A percentile compares a stretch with the other conserved stretches of the same genome.
phyloP scores from a whole-genome alignment of 768 basidiomycete genomes.

The Hygrocybe coccinea region DNA sequence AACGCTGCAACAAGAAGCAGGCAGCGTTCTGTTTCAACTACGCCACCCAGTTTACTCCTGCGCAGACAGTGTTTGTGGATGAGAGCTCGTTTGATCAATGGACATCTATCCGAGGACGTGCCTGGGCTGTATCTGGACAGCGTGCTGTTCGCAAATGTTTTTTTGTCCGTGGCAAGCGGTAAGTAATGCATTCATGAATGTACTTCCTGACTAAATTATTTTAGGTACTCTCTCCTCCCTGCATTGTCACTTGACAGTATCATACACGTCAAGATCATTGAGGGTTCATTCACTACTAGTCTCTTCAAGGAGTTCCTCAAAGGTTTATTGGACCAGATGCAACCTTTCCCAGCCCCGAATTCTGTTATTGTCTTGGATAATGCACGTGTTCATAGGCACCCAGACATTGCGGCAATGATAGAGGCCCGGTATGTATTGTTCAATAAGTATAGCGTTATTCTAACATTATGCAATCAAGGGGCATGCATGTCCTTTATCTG shows the following conservation, averaged over 20 bases:
- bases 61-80: conserved; percentile 32
- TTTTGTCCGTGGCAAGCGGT: conserved; percentile 26
- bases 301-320: conserved; percentile 8
- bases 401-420: conserved; percentile 24
- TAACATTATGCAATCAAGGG: too few relatives aligned
- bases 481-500: too few relatives aligned
- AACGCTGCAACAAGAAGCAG: conserved; percentile 11
- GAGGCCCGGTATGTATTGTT: conserved; percentile 23
- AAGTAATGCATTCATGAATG: neutral
- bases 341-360: conserved; percentile 29
- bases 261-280: conserved; percentile 7
- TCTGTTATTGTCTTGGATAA: conserved; percentile 40
- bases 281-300: conserved; percentile 5
- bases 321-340: neutral
- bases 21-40: conserved; percentile 4
- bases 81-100: conserved; percentile 29
- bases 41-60: conserved; percentile 14
- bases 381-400: conserved; percentile 30
- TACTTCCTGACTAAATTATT: neutral
- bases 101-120: conserved; percentile 17
- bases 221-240: conserved; percentile 8
- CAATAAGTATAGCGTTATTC: too few relatives aligned
- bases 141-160: conserved; percentile 19
- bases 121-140: conserved; percentile 23
- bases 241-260: conserved; percentile 6